Base-by-base conservation (phyloP, 1,284 basidiomycete species). In the Singerocomus inundabilis region DNA sequence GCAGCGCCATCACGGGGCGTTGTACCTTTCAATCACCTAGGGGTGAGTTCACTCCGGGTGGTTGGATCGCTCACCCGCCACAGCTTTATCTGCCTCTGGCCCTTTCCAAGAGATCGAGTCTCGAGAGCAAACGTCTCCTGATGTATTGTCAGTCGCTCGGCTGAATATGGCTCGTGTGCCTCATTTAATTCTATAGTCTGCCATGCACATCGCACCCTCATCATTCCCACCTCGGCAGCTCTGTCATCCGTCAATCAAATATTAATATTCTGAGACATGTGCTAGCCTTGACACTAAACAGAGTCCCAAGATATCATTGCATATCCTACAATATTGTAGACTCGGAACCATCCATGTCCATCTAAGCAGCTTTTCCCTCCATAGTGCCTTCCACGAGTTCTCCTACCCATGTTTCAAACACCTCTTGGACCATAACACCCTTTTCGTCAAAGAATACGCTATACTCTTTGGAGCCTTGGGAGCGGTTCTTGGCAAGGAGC, bases 1-100 rank as follows among this genome's bases (percentile, higher is more conserved):
- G 89, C 33, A 77, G 83, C 60, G 91, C 93, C 57, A 83, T 90
- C 71, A 93, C 93, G 91, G 74, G 91, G 91, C 79, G 91, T 93
- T 59, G 82, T 93, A 45, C 91, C 91, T 54, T 71, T 64, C 44
- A 76, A 76, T 60, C 67, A 68, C 29, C 67, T 66, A 5, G 66
- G 62, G 16, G 63, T 69, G 43, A 16, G 62, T 49, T n/a, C 5
- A 31, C 10, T 6, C 24, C 26, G 10, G 26, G 30, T 7, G n/a
- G 5, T 34, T 36, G 16, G 12, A 9, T n/a, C 18, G 2, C 1
- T 29, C 15, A 13, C 29, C 56, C 44, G 54, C 11, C 4, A 4
- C 11, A 4, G 35, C 13, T 29, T 31, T 8, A 65, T 67, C 64
- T 65, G 29, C 66, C 67, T 32, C 67, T 64, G 11, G 51, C 56